phyloP scores from a whole-genome alignment of 306 rosid genomes.

The Cicer bijugum region DNA sequence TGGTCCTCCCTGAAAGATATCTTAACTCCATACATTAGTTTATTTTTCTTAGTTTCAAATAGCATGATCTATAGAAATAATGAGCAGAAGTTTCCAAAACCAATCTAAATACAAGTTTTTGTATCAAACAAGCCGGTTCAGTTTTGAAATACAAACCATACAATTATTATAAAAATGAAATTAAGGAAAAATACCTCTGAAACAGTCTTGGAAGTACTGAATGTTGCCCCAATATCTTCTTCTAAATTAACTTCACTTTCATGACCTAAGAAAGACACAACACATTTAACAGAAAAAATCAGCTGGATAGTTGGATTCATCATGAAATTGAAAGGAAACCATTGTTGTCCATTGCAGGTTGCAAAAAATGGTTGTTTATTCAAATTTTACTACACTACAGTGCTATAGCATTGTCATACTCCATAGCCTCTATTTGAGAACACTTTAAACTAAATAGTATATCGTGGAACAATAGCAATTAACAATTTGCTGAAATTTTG shows the following conservation, averaged over 20 bases:
- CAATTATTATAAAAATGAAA: neutral
- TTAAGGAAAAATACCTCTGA: constrained; percentile 39
- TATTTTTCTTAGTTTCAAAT: neutral
- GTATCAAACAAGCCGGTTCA: neutral
- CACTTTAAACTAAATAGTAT: no score
- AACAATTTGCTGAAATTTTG: no score
- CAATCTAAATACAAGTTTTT: neutral
- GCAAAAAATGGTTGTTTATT: no score
- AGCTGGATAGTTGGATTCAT: constrained; percentile 4
- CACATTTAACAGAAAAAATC: neutral
- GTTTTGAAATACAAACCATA: neutral
- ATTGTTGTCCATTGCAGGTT: no score
- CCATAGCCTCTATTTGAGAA: no score
- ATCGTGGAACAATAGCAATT: no score
- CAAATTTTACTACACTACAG: no score
- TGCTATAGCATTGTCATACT: no score
- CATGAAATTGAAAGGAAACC: constrained; percentile 17
- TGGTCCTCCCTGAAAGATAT: neutral
- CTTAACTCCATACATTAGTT: no score
- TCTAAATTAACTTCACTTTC: constrained; percentile 48
- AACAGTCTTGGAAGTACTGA: constrained; percentile 47
- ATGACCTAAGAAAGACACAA: constrained; percentile 47
- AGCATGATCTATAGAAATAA: neutral
- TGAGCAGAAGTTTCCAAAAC: neutral
- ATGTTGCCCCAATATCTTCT: constrained; percentile 39